Evolutionary conservation across 1,284 basidiomycete species (phyloP), one percentile per base, ranked within the genome.

Genomic region (Naganishia albida): DNA sequence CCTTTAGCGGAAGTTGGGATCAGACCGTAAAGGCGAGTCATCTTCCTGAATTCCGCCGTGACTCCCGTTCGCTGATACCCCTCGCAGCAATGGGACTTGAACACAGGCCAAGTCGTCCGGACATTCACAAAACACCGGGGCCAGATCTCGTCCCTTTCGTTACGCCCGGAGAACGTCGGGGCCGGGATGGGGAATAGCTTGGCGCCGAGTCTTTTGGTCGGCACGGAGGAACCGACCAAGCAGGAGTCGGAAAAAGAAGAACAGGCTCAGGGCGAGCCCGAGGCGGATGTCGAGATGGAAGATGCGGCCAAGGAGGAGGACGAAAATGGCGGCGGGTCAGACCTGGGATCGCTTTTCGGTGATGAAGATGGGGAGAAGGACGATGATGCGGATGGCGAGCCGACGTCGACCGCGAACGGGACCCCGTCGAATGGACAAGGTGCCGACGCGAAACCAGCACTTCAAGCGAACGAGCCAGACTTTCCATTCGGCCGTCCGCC

Each of bases 1-100:
- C 94, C 68, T 87, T 94, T 70, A 94, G 91, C 73, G 94, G 92
- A 4, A 89, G 93, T 2, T 98, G 94, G 94, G 96, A 99, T 75
- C 89, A 91, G 3, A 87, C 90, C 68, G 88, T 93, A 3, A 83
- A 88, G 65, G 94, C 94, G 77, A 78, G 90, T 83, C 3, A n/a
- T 34, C 34, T 34, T 34, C 10, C n/a, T n/a, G n/a, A n/a, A n/a
- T n/a, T 10, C 34, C 34, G 6, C 12, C 26, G n/a, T 26, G 25
- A 1, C 23, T 26, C 40, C 23, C 7, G 23, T 18, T 50, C 1
- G 16, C 57, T 50, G 20, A 60, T 13, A 16, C 25, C 18, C 38
- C 25, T 65, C 49, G 52, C 74, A 97, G 91, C 90, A 96, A 86
- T 99, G 96, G 95, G 95, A 99, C 79, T 83, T 99, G 54, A 91